These are phyloP conservation scores for Stagonosporopsis tanaceti DNA, from an alignment of 2,329 filamentous ascomycete species.

Conservation along the genomic window DNA sequence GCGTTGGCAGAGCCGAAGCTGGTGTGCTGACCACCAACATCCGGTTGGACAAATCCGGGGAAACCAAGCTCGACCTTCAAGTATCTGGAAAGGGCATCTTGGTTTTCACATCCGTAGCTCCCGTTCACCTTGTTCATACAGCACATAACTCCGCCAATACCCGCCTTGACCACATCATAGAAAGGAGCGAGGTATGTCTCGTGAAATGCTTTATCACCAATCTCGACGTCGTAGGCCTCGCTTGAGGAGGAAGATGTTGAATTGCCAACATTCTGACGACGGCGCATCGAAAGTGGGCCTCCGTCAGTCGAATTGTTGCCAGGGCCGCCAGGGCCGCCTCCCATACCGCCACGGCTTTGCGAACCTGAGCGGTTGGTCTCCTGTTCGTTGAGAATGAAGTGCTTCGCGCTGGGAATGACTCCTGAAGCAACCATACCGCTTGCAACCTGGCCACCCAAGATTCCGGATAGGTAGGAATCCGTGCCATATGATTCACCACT, in stretches of 20 bases:
- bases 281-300: conserved; percentile 5
- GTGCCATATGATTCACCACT: conserved; percentile 32
- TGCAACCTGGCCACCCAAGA: conserved; percentile 16
- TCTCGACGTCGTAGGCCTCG: conserved; percentile 52
- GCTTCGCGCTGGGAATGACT: conserved; percentile 61
- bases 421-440: conserved; percentile 22
- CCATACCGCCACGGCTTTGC: conserved; percentile 8
- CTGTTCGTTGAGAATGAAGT: conserved; percentile 20
- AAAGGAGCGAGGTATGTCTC: conserved; percentile 72
- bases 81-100: conserved; percentile 55
- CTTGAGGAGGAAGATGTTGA: conserved; percentile 37
- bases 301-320: conserved; percentile 5
- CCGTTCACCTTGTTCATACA: conserved; percentile 45
- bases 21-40: conserved; percentile 55
- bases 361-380: conserved; percentile 17
- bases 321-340: conserved; percentile 2
- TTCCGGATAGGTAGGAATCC: conserved; percentile 31
- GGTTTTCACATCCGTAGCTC: conserved; percentile 34
- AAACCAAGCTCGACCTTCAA: conserved; percentile 60
- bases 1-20: conserved; percentile 53
- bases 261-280: conserved; percentile 62
- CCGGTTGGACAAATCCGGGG: conserved; percentile 49
- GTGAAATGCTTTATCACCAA: conserved; percentile 69
- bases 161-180: conserved; percentile 64
- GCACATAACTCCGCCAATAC: conserved; percentile 67